Conservation (phyloP, 73 alveolate species). For the Paramecium sexaurelia region DNA sequence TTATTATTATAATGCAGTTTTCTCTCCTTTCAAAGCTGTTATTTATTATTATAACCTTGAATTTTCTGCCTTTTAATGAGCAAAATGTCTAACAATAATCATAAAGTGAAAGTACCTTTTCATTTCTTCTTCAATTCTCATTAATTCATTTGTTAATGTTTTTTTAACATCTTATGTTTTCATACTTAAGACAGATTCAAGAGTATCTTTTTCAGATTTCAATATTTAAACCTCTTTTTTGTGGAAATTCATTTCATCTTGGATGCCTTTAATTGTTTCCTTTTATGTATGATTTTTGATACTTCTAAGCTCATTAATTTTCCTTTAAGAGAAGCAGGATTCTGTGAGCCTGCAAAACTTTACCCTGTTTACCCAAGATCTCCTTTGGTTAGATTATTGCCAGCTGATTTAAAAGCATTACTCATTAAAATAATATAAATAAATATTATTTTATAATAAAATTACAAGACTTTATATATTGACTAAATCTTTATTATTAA, state of each 20-base stretch:
- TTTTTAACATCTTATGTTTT: conserved; percentile 95
- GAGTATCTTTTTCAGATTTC: conserved; percentile 93
- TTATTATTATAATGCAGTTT: conserved; percentile 86
- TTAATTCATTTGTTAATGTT: conserved; percentile 76
- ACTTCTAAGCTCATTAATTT: conserved; percentile 74
- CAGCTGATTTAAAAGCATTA: conserved; percentile 33
- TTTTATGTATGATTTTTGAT: neutral
- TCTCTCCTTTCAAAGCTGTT: conserved; percentile 86
- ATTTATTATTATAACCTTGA: conserved; percentile 82
- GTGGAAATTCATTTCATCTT: conserved; percentile 94
- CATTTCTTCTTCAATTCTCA: conserved; percentile 97
- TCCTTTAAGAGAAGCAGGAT: conserved; percentile 84
- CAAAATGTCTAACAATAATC: conserved; percentile 67
- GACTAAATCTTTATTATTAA: neutral
- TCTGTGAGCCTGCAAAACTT: conserved; percentile 66
- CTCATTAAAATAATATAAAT: conserved; percentile 6
- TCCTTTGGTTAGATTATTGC: conserved; percentile 43
- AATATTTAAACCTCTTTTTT: conserved; percentile 91
- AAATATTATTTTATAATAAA: neutral
- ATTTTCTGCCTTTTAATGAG: conserved; percentile 87
- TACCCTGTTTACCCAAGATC: conserved; percentile 63
- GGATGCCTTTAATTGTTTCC: conserved; percentile 88
- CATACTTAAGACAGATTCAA: conserved; percentile 93
- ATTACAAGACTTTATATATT: neutral
- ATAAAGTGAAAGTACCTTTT: conserved; percentile 68